Evolutionary conservation across 495 filamentous ascomycete species (phyloP), one percentile per base, ranked within the genome.

Genomic region (Penicillium robsamsonii): DNA sequence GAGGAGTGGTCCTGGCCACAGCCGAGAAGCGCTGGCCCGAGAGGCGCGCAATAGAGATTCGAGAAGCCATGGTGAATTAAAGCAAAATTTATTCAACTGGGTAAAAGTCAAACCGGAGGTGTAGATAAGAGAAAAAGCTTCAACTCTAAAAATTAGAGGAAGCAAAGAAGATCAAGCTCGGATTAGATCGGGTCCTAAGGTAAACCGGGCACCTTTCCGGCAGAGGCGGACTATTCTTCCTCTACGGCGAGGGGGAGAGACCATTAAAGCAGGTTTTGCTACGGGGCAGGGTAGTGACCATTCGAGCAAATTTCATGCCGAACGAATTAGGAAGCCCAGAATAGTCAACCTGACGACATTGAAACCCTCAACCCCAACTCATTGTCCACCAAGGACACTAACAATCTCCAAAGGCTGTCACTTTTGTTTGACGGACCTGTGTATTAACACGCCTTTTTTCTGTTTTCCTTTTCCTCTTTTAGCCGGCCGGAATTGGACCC

Each of bases 151-250:
- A 53, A 45, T 35, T 45, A 46, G 18, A 31, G 40, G 5, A 46
- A 46, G 46, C 49, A 57, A 20, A 29, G 31, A 27, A 46, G 31
- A 46, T 53, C 41, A 45, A 54, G 52, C 52, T 54, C 52, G 52
- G 52, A 54, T 54, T 54, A 54, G 52, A 30, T 54, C 52, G 52
- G 52, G 52, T 31, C 37, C 25, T 15, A 45, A 33, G 43, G 29
- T 46, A 45, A 54, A 54, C 30, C 52, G 52, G 52, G 42, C 43
- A 12, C 43, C 38, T 41, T 31, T 40, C 56, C 66, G 66, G 63
- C 62, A 69, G 61, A 69, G 72, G 38, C 49, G 50, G 73, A 74
- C 66, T 68, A 73, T 72, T 65, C 65, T 74, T 74, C 66, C 72
- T 73, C 25, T 74, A 31, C 64, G 64, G 71, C 0, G 0, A 12